Percentiles rank a stretch among this genome's conserved stretches.
These are phyloP conservation scores for Heteromeles arbutifolia DNA, from an alignment of 306 rosid species.

Conservation along the genomic window DNA sequence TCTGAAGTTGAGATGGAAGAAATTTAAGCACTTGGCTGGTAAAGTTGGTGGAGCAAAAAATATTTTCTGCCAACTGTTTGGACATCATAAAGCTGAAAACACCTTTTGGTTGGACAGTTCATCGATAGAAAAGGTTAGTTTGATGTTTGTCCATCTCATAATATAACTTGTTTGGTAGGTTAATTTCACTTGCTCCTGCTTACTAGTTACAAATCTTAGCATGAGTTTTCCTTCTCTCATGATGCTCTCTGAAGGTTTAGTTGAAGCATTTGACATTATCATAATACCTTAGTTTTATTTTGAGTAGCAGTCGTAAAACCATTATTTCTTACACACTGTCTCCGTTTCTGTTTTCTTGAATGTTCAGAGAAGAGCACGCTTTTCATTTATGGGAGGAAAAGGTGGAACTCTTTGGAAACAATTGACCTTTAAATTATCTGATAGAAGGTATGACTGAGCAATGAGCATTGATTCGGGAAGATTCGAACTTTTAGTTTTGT, in stretches of 20 bases:
- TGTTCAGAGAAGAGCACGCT: constrained; percentile 78
- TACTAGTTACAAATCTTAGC: neutral
- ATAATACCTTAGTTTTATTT: neutral
- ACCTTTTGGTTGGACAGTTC: constrained; percentile 99
- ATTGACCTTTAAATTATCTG: constrained; percentile 60
- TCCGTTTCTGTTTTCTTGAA: constrained; percentile 3
- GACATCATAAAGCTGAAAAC: constrained; percentile 63
- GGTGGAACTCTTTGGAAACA: constrained; percentile 96
- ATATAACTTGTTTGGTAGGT: neutral
- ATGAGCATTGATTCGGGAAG: neutral
- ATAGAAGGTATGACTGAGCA: constrained; percentile 54
- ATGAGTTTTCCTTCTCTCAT: neutral
- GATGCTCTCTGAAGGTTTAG: neutral
- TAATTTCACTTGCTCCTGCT: neutral
- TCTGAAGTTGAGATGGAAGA: constrained; percentile 86
- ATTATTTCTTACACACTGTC: neutral
- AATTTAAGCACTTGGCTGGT: constrained; percentile 55
- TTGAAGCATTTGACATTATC: neutral
- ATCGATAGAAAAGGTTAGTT: constrained; percentile 75
- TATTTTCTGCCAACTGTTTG: constrained; percentile 73
- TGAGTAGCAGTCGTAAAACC: neutral
- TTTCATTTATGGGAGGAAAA: constrained; percentile 95
- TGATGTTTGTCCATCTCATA: neutral
- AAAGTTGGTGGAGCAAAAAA: constrained; percentile 78
- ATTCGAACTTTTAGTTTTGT: neutral